Conservation (phyloP, 2,329 filamentous ascomycete genomes). For the Hirsutella minnesotensis region DNA sequence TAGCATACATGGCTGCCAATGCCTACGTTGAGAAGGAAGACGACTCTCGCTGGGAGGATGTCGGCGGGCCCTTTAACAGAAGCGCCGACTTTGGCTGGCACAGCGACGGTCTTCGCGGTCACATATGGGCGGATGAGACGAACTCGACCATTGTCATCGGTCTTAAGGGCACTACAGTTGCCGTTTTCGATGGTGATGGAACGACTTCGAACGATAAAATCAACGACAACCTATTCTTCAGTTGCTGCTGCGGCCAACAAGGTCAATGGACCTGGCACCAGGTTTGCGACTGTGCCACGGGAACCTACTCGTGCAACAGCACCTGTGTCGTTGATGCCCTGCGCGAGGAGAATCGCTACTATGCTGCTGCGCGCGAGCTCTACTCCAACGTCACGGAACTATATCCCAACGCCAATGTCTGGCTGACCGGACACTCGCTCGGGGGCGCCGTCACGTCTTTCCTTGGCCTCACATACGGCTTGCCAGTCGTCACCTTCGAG, state of each 20-base stretch:
- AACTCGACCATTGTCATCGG: conserved; percentile 87
- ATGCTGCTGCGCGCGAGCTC: conserved; percentile 75
- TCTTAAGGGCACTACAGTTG: conserved; percentile 80
- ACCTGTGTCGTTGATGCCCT: conserved; percentile 74
- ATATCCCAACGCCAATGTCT: conserved; percentile 75
- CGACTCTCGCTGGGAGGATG: conserved; percentile 71
- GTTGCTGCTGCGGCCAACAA: conserved; percentile 92
- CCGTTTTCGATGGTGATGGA: conserved; percentile 91
- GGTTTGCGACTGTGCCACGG: conserved; percentile 84
- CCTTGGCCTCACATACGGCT: conserved; percentile 78
- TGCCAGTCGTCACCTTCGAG: conserved; percentile 87
- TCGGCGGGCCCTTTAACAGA: conserved; percentile 69
- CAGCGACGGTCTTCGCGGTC: conserved; percentile 74
- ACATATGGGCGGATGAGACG: conserved; percentile 77
- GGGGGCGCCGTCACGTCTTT: conserved; percentile 85
- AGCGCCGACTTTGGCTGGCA: conserved; percentile 91
- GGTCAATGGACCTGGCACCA: conserved; percentile 83
- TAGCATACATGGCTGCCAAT: conserved; percentile 81
- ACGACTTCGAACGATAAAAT: conserved; percentile 96
- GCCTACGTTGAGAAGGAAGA: conserved; percentile 70
- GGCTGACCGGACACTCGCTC: conserved; percentile 86
- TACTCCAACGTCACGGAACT: conserved; percentile 86
- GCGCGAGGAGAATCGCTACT: conserved; percentile 78
- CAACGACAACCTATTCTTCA: conserved; percentile 97
- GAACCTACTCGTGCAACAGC: conserved; percentile 81